Evolutionary conservation across 1,284 basidiomycete species (phyloP), one percentile per base, ranked within the genome.

Genomic region (Heterobasidion irregulare): DNA sequence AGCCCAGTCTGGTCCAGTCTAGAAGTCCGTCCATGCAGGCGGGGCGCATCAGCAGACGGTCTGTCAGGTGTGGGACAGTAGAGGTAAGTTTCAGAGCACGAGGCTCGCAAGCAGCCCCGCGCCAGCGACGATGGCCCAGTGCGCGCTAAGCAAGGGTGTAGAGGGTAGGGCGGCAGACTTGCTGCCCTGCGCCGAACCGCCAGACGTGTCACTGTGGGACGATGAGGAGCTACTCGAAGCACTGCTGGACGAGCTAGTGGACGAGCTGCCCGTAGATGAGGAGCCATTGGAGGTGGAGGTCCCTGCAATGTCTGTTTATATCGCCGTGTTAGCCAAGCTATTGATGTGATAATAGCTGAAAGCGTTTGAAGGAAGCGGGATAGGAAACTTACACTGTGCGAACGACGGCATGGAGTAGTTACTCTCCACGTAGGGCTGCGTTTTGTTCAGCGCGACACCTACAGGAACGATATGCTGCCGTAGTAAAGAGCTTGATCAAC

Each of bases 361-460:
- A 10, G 9, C 15, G 32, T 18, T 32, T 13, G 44, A 41, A n/a
- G 15, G 5, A 32, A 54, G 35, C 34, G 0, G 9, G 16, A 2
- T 47, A 36, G 13, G 18, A 18, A 18, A 68, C 73, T 8, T 47
- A 79, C 79, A 78, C 65, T 79, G 68, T 5, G 66, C 63, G 60
- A 80, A 81, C 7, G 65, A 66, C 4, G 75, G 74, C 34, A 71
- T 61, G 0, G 68, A 60, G 54, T 70, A 69, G 56, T 71, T 70
- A 3, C 63, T 62, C 62, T 81, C 79, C 12, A 72, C 66, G 56
- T 81, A 81, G 5, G 76, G 78, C 10, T 74, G 70, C 0, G 73
- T 72, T 45, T 67, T 67, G 60, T 82, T 82, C 13, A 71, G 51
- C 0, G 75, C 73, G 9, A 76, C 74, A 12, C 71, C 73, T 33